Percentiles rank a stretch among this genome's conserved stretches.
Conservation (phyloP, 176 grass and related monocot genomes). For the Oropetium thomaeum region DNA sequence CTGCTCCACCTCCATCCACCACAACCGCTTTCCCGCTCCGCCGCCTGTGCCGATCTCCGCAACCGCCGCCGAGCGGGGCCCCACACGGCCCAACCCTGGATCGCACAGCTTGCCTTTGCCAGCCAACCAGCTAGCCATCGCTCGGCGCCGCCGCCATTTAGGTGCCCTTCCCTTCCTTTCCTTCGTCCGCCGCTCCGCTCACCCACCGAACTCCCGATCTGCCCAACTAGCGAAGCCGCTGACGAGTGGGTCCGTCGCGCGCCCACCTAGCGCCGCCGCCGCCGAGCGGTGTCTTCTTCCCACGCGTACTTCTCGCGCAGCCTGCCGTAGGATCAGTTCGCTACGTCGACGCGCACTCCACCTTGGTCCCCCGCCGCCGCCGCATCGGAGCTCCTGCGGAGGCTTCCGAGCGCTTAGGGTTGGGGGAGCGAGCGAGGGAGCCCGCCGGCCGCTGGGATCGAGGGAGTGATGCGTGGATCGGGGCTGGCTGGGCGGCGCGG, state of each 20-base stretch:
- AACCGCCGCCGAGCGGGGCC: constrained; percentile 11
- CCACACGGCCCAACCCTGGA: neutral
- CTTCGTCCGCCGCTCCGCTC: neutral
- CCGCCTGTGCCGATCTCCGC: constrained; percentile 25
- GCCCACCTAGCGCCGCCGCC: neutral
- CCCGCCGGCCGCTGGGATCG: constrained; percentile 18
- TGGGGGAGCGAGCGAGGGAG: neutral
- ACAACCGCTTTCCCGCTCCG: constrained; percentile 11
- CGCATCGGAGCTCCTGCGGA: neutral
- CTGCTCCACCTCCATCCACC: constrained; percentile 42
- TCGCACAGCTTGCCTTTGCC: neutral
- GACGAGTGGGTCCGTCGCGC: constrained; percentile 6
- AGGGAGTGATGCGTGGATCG: constrained; percentile 48
- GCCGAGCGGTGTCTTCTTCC: neutral
- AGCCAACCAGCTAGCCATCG: neutral
- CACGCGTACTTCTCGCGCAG: neutral
- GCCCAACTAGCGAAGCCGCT: neutral
- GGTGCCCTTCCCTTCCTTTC: neutral
- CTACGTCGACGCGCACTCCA: neutral
- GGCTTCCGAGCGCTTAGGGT: neutral
- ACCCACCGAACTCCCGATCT: constrained; percentile 30
- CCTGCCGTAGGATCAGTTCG: neutral
- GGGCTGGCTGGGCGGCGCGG: constrained; percentile 1
- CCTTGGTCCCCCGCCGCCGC: neutral
- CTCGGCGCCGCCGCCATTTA: neutral